Evolutionary conservation across 345 rosid genomes (phyloP).

Genomic region (Bruguiera sexangula): DNA sequence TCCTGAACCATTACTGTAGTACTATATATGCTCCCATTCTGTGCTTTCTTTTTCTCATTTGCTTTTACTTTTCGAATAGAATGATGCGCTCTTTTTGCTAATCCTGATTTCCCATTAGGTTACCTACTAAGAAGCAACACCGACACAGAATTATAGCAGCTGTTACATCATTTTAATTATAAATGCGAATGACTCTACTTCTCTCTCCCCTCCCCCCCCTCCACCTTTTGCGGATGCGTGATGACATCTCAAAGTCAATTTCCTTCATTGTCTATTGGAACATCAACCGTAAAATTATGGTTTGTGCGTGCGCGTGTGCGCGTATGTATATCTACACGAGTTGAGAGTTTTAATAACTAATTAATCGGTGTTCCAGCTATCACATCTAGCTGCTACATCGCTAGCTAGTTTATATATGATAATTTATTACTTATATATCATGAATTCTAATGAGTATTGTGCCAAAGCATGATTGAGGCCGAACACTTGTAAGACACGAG

Average conservation of each 20-base stretch:
- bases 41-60: neutral
- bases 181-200: neutral
- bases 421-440: too few species aligned
- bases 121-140: neutral
- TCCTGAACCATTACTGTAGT: neutral
- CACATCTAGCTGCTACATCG: too few species aligned
- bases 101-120: neutral
- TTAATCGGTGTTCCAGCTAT: too few species aligned
- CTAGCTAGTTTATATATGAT: too few species aligned
- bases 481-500: too few species aligned
- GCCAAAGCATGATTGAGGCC: too few species aligned
- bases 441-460: too few species aligned
- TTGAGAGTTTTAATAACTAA: too few species aligned
- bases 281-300: too few species aligned
- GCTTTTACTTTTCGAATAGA: neutral
- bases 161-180: slow-evolving; percentile 1
- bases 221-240: neutral
- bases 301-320: too few species aligned
- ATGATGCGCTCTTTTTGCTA: slow-evolving; percentile 6
- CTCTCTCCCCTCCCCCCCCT: neutral
- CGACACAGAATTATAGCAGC: neutral
- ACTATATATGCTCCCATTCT: neutral
- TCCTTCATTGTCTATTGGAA: neutral
- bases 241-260: neutral
- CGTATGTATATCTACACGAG: too few species aligned